Evolutionary conservation across 202 grass and related monocot species (phyloP).

Genomic region (Musa balbisiana): DNA sequence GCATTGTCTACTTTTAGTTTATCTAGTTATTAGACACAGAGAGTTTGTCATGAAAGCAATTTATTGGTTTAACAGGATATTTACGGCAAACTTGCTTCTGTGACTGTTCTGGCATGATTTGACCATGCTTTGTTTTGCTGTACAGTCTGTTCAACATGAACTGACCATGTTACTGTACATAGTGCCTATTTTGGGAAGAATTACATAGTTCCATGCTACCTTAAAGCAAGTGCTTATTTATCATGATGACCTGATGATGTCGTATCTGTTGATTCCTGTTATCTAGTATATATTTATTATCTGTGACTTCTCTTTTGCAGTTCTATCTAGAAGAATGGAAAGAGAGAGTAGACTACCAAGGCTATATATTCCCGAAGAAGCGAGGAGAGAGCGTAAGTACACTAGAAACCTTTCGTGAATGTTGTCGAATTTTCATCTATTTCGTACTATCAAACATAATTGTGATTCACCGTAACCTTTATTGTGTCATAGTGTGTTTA

Average conservation of each 20-base stretch:
- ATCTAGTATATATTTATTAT: too few relatives aligned
- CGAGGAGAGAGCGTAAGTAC: background rate
- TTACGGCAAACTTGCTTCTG: background rate
- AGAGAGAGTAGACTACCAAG: slow-evolving; percentile 81
- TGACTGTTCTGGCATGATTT: background rate
- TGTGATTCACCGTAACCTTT: background rate
- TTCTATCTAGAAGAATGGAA: slow-evolving; percentile 97
- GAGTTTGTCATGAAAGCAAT: background rate
- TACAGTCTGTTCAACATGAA: background rate
- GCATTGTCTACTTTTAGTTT: background rate
- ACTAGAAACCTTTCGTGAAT: background rate
- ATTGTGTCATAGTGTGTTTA: too few relatives aligned
- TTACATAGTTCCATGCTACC: background rate
- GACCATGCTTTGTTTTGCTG: background rate
- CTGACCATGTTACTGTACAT: background rate
- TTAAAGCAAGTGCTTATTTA: background rate
- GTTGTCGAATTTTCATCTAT: background rate
- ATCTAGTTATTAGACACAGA: background rate
- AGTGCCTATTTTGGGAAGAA: background rate
- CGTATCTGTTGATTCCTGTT: too few relatives aligned
- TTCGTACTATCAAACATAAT: background rate
- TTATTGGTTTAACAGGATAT: background rate
- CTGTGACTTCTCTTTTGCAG: slow-evolving; percentile 41
- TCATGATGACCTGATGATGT: background rate
- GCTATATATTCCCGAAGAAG: slow-evolving; percentile 66